A percentile compares a stretch with the other conserved stretches of the same genome.
Evolutionary conservation across 768 basidiomycete genomes (phyloP).

Genomic region (Mycena metata): DNA sequence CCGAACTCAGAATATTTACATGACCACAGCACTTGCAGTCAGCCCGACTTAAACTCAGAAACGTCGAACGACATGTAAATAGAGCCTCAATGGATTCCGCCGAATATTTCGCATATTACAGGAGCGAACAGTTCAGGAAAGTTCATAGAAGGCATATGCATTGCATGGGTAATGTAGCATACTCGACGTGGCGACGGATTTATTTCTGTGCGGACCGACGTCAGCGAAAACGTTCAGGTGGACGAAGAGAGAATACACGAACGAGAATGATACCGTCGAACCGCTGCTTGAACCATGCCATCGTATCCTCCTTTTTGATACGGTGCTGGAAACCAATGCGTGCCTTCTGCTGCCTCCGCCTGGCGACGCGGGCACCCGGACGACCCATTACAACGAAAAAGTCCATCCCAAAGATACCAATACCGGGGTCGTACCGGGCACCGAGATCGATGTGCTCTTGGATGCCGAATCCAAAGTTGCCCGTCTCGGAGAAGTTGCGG

Average conservation of each 20-base stretch:
- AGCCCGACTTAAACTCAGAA: too few relatives aligned
- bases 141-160: constrained; percentile 35
- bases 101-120: neutral
- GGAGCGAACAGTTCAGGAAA: neutral
- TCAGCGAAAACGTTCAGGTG: constrained; percentile 1
- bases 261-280: constrained; percentile 98
- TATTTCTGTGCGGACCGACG: constrained; percentile 31
- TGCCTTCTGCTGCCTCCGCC: constrained; percentile 90
- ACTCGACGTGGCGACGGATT: constrained; percentile 24
- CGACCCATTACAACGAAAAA: constrained; percentile 99
- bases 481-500: constrained; percentile 98
- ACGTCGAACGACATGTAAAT: too few relatives aligned
- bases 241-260: constrained; percentile 47
- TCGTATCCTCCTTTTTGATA: constrained; percentile 95
- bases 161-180: constrained; percentile 36
- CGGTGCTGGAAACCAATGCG: constrained; percentile 90
- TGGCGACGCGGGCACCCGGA: constrained; percentile 91
- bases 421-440: constrained; percentile 97
- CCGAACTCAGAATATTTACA: too few relatives aligned
- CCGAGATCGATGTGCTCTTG: constrained; percentile 99
- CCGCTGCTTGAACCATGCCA: constrained; percentile 99
- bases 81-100: too few relatives aligned
- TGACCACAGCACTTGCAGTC: too few relatives aligned
- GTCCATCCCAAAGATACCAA: constrained; percentile 99
- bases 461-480: constrained; percentile 99